Evolutionary conservation across 371 early-diverging fungal genomes (phyloP).

Genomic region (Mortierella sp.): DNA sequence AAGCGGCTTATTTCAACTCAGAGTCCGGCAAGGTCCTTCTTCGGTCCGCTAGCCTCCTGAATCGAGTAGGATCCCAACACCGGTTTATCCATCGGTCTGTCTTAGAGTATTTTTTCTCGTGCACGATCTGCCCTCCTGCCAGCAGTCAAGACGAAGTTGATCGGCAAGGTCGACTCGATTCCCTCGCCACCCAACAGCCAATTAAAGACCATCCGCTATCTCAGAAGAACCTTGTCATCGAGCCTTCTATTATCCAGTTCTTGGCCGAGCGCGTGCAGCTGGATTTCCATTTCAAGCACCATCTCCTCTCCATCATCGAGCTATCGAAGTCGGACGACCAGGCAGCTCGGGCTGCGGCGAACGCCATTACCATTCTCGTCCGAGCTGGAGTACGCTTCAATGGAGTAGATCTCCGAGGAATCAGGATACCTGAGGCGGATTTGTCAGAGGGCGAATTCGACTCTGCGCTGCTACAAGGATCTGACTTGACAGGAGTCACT

Average conservation of each 20-base stretch:
- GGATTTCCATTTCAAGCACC: neutral
- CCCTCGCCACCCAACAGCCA: neutral
- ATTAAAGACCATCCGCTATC: neutral
- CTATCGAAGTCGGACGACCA: neutral
- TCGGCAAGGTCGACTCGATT: neutral
- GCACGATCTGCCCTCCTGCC: neutral
- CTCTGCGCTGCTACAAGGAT: constrained; percentile 12
- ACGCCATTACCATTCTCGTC: constrained; percentile 18
- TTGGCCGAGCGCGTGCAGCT: neutral
- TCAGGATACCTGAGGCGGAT: constrained; percentile 9
- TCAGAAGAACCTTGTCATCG: constrained; percentile 4
- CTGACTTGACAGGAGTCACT: neutral
- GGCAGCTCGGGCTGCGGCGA: neutral
- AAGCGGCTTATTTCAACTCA: neutral
- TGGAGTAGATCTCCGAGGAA: neutral
- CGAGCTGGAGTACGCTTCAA: constrained; percentile 8
- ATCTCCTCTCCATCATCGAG: neutral
- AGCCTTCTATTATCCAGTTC: constrained; percentile 17
- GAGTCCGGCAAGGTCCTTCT: neutral
- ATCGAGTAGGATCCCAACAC: constrained; percentile 1
- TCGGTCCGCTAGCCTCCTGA: neutral
- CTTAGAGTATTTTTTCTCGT: constrained; percentile 4
- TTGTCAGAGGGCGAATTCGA: constrained; percentile 5
- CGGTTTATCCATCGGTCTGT: constrained; percentile 26
- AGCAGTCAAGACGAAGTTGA: neutral